Conservation (phyloP, 768 basidiomycete genomes). For the Podaxis pistillaris region DNA sequence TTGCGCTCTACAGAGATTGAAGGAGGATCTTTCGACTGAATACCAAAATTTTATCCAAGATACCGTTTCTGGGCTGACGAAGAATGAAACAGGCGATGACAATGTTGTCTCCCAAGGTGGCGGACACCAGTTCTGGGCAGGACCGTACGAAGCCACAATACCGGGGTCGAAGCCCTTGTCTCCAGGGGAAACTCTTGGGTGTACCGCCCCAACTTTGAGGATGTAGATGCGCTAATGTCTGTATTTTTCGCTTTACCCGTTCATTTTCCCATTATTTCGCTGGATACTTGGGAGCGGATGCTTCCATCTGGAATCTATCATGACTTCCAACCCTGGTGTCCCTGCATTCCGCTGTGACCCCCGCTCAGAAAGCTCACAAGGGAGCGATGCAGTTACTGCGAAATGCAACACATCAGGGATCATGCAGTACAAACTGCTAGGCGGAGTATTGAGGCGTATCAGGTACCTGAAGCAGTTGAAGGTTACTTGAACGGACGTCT, state of each 20-base stretch:
- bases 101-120: constrained; percentile 8
- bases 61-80: constrained; percentile 4
- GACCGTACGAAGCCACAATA: constrained; percentile 72
- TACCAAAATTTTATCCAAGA: constrained; percentile 21
- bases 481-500: constrained; percentile 26
- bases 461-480: constrained; percentile 17
- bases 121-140: constrained; percentile 42
- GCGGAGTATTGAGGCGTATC: constrained; percentile 48
- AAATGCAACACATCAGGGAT: constrained; percentile 78
- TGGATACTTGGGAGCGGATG: no score
- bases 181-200: constrained; percentile 95
- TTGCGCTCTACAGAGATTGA: constrained; percentile 87
- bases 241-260: constrained; percentile 24
- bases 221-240: constrained; percentile 90
- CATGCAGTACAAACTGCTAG: constrained; percentile 76
- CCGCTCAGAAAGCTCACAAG: constrained; percentile 93
- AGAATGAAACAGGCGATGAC: constrained; percentile 12
- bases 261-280: constrained; percentile 1
- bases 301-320: constrained; percentile 96
- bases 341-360: constrained; percentile 99
- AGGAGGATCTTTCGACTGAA: constrained; percentile 67
- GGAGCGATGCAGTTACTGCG: constrained; percentile 84
- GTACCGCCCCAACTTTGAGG: constrained; percentile 85
- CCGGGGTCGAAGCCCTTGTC: constrained; percentile 90
- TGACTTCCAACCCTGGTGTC: constrained; percentile 96